Base-by-base conservation (phyloP, 805 yeast genomes). In the Sporopachydermia quercuum region DNA sequence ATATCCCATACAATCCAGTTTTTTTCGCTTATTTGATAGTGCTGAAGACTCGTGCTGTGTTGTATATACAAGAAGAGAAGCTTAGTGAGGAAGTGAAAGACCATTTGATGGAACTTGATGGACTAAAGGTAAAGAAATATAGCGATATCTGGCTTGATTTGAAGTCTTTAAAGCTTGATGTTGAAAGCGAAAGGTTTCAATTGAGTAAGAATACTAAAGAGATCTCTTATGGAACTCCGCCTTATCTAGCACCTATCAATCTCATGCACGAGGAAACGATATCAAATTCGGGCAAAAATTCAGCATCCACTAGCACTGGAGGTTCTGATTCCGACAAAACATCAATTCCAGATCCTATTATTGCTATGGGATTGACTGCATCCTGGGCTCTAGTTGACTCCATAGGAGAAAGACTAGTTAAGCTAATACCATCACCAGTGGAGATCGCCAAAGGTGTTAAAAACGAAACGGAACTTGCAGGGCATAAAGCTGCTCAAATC, bases 1-100 rank as follows among this genome's bases (percentile, higher is more conserved):
- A 81, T 52, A 74, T 81, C 42, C 73, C 72, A 3, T 81, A 67
- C 49, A 73, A 74, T 47, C 87, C 91, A 1, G 79, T 79, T 0
- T 81, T 81, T 49, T 79, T 70, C 55, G 61, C 78, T 4, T 73
- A 70, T 47, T 52, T 63, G 3, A 53, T 78, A 6, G 63, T 78
- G 19, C 15, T 11, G 15, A 6, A 6, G 11, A 6, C 11, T 6
- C 11, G 13, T 6, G 71, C 76, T 2, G 50, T 53, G 3, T 58
- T 84, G 13, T 84, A 78, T 52, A 61, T 76, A 4, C 71, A 79
- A 45, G 58, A 62, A 43, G 48, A 61, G 41, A 68, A 66, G 48
- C 48, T 70, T 39, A 46, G 56, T 30, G 58, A 57, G 6, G 63
- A 62, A 4, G 57, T 69, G 16, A 47, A 55, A 14, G 46, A 48